These are phyloP conservation scores for Lyophyllum semitale DNA, from an alignment of 768 basidiomycete species.

Conservation along the genomic window DNA sequence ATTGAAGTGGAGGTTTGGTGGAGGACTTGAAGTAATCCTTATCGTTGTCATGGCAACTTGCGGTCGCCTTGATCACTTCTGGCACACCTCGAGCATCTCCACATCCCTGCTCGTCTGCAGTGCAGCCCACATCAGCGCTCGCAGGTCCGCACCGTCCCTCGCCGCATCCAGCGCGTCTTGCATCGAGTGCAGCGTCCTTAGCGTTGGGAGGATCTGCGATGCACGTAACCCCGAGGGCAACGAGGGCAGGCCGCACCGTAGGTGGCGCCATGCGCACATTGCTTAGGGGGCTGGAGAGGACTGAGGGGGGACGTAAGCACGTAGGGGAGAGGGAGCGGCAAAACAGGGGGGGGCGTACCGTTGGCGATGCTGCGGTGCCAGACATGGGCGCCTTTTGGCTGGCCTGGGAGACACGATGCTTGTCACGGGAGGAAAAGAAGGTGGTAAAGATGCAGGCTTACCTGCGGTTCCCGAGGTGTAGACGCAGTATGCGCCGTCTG, in stretches of 20 bases:
- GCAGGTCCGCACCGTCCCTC: constrained; percentile 56
- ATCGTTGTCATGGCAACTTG: too few species aligned
- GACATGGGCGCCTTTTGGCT: constrained; percentile 64
- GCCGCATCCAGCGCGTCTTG: constrained; percentile 52
- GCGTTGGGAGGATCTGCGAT: constrained; percentile 21
- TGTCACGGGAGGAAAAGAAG: constrained; percentile 18
- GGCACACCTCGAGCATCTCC: constrained; percentile 67
- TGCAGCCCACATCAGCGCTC: constrained; percentile 59
- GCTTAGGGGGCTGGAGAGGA: constrained; percentile 47
- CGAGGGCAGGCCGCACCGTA: constrained; percentile 6
- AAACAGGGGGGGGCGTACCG: constrained; percentile 28
- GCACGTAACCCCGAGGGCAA: constrained; percentile 9
- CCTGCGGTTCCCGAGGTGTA: constrained; percentile 56
- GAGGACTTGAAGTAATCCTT: too few species aligned
- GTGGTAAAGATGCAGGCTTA: constrained; percentile 1
- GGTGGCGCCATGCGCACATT: constrained; percentile 57
- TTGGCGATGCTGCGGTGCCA: constrained; percentile 61
- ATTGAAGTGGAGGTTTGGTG: too few species aligned
- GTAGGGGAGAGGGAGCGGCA: constrained; percentile 2
- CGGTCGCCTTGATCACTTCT: constrained; percentile 80
- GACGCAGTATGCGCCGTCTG: constrained; percentile 57
- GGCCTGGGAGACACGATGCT: constrained; percentile 52
- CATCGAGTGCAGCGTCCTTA: constrained; percentile 24
- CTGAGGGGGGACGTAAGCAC: constrained; percentile 17
- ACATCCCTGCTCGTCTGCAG: constrained; percentile 60